Evolutionary conservation across 345 rosid genomes (phyloP).

Genomic region (Euphorbia tirucalli): DNA sequence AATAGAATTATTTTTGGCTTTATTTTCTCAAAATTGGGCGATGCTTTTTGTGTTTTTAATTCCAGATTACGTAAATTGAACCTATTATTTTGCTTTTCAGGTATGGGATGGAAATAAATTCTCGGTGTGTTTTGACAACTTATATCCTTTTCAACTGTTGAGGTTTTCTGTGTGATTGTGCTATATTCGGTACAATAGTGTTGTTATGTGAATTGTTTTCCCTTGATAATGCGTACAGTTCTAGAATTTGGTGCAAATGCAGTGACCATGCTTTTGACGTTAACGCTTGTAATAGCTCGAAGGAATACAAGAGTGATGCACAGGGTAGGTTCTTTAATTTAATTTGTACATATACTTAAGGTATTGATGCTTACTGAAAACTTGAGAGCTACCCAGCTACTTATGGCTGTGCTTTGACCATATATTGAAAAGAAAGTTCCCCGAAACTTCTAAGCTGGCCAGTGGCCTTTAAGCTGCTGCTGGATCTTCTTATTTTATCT

Average conservation of each 20-base stretch:
- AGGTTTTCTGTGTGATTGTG: neutral
- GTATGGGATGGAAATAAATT: conserved; percentile 53
- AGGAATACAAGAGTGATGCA: conserved; percentile 30
- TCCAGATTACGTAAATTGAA: neutral
- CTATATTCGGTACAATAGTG: neutral
- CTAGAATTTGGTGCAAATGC: conserved; percentile 60
- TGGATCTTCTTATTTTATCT: neutral
- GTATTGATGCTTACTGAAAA: neutral
- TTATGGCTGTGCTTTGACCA: neutral
- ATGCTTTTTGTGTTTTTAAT: neutral
- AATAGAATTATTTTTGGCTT: neutral
- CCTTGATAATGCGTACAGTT: conserved; percentile 53
- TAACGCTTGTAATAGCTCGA: conserved; percentile 40
- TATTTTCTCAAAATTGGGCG: neutral
- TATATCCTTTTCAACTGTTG: conserved; percentile 48
- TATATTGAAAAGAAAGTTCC: neutral
- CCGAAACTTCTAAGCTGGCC: neutral
- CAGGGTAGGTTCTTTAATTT: conserved; percentile 47
- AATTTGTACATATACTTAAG: neutral
- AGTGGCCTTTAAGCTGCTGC: neutral
- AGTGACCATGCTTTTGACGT: conserved; percentile 48
- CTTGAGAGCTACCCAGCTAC: neutral
- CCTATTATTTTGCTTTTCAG: conserved; percentile 31
- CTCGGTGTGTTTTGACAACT: conserved; percentile 45
- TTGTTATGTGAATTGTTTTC: conserved; percentile 17